Evolutionary conservation across 2,329 filamentous ascomycete species (phyloP).

Genomic region (Blastomyces silverae): DNA sequence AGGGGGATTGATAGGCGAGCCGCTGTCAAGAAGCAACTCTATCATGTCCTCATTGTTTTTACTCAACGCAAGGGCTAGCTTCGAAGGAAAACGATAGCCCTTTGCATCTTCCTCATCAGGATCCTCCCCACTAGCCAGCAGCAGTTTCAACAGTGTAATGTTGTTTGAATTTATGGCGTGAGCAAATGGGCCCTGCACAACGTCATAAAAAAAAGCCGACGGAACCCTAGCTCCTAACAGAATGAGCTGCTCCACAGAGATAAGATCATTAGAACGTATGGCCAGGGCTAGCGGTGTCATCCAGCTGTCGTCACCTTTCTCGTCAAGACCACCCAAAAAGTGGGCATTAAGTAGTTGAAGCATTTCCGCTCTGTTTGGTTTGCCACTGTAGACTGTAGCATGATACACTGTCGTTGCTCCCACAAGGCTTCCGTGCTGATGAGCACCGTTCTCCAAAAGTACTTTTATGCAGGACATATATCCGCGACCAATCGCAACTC

Average conservation of each 20-base stretch:
- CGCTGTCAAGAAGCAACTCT: background rate
- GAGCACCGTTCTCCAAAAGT: background rate
- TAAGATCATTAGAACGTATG: background rate
- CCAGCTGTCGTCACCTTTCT: background rate
- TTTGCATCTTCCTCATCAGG: background rate
- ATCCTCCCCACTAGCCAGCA: background rate
- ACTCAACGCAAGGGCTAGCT: background rate
- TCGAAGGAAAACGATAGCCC: background rate
- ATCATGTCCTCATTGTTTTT: background rate
- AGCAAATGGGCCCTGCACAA: background rate
- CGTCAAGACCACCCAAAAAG: background rate
- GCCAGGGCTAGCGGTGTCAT: background rate
- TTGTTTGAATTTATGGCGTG: background rate
- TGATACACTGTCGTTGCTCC: background rate
- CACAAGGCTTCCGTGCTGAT: background rate
- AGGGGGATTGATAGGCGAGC: background rate
- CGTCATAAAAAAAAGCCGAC: background rate
- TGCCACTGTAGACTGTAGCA: background rate
- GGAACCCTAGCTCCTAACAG: background rate
- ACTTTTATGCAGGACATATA: background rate
- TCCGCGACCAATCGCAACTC: background rate
- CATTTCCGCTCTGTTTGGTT: background rate
- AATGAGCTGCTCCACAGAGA: background rate
- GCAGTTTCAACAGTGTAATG: background rate
- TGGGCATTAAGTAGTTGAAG: background rate